These are phyloP conservation scores for Fusarium sp. DNA, from an alignment of 2,329 filamentous ascomycete genomes.

Conservation along the genomic window DNA sequence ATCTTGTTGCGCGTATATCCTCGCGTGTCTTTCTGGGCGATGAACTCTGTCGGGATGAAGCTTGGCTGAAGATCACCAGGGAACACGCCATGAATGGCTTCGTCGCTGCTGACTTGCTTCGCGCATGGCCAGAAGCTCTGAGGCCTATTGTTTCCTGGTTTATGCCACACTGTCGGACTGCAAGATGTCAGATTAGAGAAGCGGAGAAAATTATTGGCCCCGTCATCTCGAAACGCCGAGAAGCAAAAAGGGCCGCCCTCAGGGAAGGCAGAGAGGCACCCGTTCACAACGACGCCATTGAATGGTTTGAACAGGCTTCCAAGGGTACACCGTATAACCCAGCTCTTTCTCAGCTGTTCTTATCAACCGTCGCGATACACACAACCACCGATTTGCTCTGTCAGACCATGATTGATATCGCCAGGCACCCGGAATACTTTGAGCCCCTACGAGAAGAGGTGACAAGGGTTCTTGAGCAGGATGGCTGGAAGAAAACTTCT, in stretches of 20 bases:
- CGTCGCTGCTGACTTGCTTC: conserved; percentile 43
- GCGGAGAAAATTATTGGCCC: conserved; percentile 42
- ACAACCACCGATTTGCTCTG: conserved; percentile 55
- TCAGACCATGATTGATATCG: conserved; percentile 46
- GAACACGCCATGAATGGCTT: conserved; percentile 57
- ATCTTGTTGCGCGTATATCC: conserved; percentile 20
- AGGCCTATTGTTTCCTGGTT: conserved; percentile 59
- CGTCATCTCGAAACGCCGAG: conserved; percentile 57
- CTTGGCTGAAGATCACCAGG: conserved; percentile 57
- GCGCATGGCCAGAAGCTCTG: conserved; percentile 55
- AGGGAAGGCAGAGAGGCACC: background rate
- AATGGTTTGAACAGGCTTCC: conserved; percentile 64
- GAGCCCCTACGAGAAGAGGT: conserved; percentile 56
- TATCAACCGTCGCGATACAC: conserved; percentile 63
- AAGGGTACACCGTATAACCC: conserved; percentile 14
- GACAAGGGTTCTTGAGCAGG: background rate
- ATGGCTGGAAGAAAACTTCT: conserved; percentile 56
- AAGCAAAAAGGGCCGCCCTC: conserved; percentile 46
- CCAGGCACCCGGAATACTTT: conserved; percentile 51
- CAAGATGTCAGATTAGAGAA: conserved; percentile 29
- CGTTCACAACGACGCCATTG: conserved; percentile 59
- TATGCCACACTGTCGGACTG: conserved; percentile 50
- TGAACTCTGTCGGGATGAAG: conserved; percentile 52
- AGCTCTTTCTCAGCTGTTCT: conserved; percentile 25
- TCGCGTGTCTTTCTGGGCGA: conserved; percentile 54